Base-by-base conservation (phyloP, 1,139 yeast genomes). In the Candida tropicalis region DNA sequence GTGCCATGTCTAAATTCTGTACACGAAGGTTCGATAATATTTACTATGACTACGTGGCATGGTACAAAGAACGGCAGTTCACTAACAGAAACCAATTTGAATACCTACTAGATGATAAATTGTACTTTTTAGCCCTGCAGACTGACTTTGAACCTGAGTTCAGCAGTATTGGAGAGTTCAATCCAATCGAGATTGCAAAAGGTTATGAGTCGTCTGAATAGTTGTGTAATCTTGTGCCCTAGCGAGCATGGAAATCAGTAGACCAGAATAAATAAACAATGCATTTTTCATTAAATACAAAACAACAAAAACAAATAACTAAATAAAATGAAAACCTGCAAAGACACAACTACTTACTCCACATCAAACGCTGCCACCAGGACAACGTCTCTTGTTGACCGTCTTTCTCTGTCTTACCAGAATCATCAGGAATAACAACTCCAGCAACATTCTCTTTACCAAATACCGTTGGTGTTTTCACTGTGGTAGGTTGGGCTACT, bases 391-490 rank as follows among this genome's bases (percentile, higher is more conserved):
- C 13, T 4, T 15, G 18, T 18, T 28, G 26, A 10, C 18, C 35
- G 12, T 24, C 28, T 29, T 13, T 12, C 29, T 4, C 17, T 12
- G 17, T 8, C 16, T 27, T 38, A n/a, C n/a, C 36, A 27, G 18
- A 20, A 22, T 20, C 24, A 18, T 16, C 26, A 7, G 28, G 6
- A 3, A 18, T 24, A 4, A 17, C 22, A n/a, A 31, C 35, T 6
- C 24, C 35, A 11, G 13, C 20, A 35, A 40, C 11, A n/a, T 35
- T 25, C 26, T 36, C 40, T 15, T 31, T 31, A 11, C 40, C 44
- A 37, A 41, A 41, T 6, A 29, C 24, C 7, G 33, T 20, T 12
- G 34, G 39, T 16, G 24, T 11, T 12, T n/a, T 34, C 6, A 22
- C 7, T 20, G 12, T 13, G 4, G 33, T 11, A n/a, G 20, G 18